Conservation (phyloP, 108 stramenopile genomes). For the Cyclotella atomus region DNA sequence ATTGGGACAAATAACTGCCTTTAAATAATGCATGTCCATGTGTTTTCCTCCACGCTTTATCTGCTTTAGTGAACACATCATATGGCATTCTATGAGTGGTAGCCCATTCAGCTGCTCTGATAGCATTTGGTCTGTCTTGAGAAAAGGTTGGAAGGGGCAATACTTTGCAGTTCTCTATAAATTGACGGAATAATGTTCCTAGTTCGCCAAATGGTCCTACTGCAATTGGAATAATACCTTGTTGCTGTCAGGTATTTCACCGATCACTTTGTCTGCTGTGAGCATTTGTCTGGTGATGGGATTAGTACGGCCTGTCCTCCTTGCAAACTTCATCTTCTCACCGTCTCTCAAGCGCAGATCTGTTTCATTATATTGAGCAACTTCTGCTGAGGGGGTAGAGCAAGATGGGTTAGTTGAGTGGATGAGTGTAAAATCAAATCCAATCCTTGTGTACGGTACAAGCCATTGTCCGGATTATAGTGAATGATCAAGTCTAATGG, state of each 20-base stretch:
- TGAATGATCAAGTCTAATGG: background rate
- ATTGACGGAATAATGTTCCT: background rate
- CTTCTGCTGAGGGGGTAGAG: background rate
- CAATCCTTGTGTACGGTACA: background rate
- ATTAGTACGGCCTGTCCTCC: background rate
- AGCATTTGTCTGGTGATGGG: background rate
- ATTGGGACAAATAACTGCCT: background rate
- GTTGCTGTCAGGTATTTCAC: background rate
- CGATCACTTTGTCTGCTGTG: background rate
- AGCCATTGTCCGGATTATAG: too few species aligned
- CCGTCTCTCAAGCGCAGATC: background rate
- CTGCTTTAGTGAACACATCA: background rate
- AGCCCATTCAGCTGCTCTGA: background rate
- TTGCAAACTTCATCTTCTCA: background rate
- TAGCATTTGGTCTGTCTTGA: background rate
- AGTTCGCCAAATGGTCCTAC: background rate
- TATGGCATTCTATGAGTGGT: background rate
- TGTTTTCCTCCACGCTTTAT: background rate
- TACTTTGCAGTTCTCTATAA: background rate
- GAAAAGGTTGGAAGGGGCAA: background rate
- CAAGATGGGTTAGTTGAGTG: background rate
- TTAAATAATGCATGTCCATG: background rate
- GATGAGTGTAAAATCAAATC: background rate
- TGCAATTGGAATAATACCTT: background rate
- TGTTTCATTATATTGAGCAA: background rate